A percentile compares a stretch with the other conserved stretches of the same genome.
Conservation (phyloP, 495 filamentous ascomycete species). For the Chaetomium cochliodes region DNA sequence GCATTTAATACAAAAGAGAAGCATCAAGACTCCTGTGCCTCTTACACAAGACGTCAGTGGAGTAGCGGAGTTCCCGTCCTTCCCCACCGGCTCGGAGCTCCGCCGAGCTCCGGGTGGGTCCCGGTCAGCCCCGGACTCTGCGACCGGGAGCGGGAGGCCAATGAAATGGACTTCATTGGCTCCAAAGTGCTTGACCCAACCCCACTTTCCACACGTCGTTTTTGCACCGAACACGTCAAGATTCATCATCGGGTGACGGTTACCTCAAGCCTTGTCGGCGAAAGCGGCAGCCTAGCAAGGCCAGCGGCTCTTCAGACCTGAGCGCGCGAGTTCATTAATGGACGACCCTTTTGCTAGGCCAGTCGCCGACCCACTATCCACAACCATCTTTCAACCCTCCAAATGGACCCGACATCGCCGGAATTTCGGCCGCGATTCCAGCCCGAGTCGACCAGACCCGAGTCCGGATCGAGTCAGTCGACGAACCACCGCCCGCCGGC, state of each 20-base stretch:
- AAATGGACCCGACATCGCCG: neutral
- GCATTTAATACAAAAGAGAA: too few species aligned
- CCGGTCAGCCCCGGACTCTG: too few species aligned
- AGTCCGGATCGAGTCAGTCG: neutral
- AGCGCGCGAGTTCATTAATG: neutral
- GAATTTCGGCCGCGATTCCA: neutral
- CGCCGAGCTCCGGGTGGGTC: too few species aligned
- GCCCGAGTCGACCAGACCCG: neutral
- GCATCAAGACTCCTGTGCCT: too few species aligned
- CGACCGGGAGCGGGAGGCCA: too few species aligned
- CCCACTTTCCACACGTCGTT: neutral
- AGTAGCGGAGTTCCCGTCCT: too few species aligned
- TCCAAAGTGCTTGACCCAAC: too few species aligned
- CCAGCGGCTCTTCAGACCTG: slow-evolving; percentile 12
- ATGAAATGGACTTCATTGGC: too few species aligned
- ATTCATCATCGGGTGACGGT: too few species aligned
- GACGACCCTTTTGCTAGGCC: slow-evolving; percentile 17
- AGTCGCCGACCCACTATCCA: slow-evolving; percentile 9
- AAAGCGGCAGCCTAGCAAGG: neutral
- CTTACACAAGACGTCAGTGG: too few species aligned
- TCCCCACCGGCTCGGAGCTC: too few species aligned
- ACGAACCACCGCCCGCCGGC: neutral
- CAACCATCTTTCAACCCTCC: neutral
- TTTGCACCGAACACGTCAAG: neutral
- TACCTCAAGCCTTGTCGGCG: too few species aligned